Evolutionary conservation across 148 eudicot genomes (phyloP).

Genomic region (Chenopodium suecicum): DNA sequence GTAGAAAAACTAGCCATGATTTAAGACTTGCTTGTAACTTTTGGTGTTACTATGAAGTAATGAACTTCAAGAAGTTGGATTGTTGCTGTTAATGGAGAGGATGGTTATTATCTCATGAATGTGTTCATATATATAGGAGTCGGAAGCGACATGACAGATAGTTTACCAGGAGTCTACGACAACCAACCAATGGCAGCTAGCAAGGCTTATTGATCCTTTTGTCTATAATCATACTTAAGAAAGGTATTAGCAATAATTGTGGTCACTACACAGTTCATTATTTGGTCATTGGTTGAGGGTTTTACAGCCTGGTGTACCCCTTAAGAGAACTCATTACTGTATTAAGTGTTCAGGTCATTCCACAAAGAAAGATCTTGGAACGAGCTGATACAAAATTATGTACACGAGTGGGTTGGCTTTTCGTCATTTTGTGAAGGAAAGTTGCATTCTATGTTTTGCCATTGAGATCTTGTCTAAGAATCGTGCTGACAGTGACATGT

Average conservation of each 20-base stretch:
- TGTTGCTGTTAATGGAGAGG: neutral
- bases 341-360: neutral
- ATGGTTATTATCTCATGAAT: neutral
- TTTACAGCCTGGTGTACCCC: constrained; percentile 19
- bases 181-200: too few relatives aligned
- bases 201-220: neutral
- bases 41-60: neutral
- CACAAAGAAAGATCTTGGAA: constrained; percentile 14
- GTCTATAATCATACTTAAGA: neutral
- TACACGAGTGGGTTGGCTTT: constrained; percentile 24
- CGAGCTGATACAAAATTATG: neutral
- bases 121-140: neutral
- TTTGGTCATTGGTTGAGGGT: neutral
- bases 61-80: neutral
- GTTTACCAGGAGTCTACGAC: too few relatives aligned
- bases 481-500: neutral
- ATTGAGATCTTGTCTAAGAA: neutral
- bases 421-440: neutral
- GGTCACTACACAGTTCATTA: neutral
- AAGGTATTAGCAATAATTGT: neutral
- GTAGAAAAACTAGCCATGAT: constrained; percentile 12
- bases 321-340: too few relatives aligned
- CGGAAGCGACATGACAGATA: neutral
- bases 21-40: neutral
- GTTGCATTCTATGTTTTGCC: constrained; percentile 27